phyloP scores from a whole-genome alignment of 2,329 filamentous ascomycete genomes.

The Fusarium irregulare region DNA sequence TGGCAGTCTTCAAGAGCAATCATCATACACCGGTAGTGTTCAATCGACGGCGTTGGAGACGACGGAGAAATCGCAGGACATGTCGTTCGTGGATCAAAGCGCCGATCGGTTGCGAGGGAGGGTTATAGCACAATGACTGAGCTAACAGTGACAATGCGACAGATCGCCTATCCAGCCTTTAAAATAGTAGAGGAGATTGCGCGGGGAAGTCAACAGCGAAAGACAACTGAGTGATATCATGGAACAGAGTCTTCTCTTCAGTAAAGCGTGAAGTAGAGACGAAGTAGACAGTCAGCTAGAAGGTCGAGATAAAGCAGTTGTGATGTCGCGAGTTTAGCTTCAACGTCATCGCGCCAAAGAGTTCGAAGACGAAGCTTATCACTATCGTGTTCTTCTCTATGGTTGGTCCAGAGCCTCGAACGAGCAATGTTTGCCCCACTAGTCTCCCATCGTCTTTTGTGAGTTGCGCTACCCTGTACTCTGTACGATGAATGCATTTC shows the following conservation, averaged over 20 bases:
- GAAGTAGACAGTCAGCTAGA: background rate
- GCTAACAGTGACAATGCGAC: background rate
- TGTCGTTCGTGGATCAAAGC: background rate
- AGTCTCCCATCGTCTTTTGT: fast-evolving
- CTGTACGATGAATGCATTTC: background rate
- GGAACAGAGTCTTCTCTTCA: fast-evolving
- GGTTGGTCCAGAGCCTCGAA: background rate
- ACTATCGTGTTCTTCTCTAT: background rate
- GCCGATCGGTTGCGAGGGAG: background rate
- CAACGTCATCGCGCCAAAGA: background rate
- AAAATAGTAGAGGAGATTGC: background rate
- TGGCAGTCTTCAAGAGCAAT: background rate
- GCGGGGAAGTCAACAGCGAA: background rate
- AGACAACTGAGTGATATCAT: background rate
- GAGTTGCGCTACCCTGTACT: background rate
- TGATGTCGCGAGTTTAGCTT: background rate
- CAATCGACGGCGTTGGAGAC: fast-evolving
- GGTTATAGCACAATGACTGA: background rate
- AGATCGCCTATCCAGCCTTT: fast-evolving
- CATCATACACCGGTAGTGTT: background rate
- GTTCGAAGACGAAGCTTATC: background rate
- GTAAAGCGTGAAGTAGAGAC: background rate
- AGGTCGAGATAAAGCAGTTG: background rate
- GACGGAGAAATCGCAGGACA: too few species aligned
- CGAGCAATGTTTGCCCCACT: background rate